Evolutionary conservation across 768 basidiomycete genomes (phyloP), one percentile per base, ranked within the genome.

Genomic region (Termitomyces sp.): DNA sequence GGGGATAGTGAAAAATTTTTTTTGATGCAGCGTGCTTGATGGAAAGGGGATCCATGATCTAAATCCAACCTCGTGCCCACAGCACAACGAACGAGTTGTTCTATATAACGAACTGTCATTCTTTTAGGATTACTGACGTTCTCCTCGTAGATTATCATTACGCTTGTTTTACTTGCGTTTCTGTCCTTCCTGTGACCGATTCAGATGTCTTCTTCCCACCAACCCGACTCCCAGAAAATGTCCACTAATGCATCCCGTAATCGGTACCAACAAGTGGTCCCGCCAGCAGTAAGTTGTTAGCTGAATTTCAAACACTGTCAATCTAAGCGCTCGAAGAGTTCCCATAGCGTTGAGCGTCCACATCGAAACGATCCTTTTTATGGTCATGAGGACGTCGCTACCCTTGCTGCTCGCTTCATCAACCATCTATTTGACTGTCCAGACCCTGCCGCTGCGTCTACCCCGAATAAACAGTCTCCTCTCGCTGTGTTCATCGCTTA

Each of bases 351-450:
- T 6, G 60, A 56, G 34, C 60, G 56, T 42, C 65, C 73, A 62
- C 65, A 69, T 32, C 64, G 78, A 64, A 65, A 69, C 4, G 50
- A 89, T 68, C 84, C 83, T 0, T 88, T 77, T 72, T 89, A 92
- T 60, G 93, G 94, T 43, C 90, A 95, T 71, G 91, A 92, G 71
- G 75, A 77, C 25, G 77, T 86, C 0, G 87, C 93, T 0, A 83
- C 83, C 20, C 74, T 93, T 50, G 86, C 88, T 56, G 86, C 83
- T 0, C 81, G 89, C 0, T 96, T 95, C 70, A 93, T 96, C 25
- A 88, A 88, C 0, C 88, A 92, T 56, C 81, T 95, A 0, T 96
- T 95, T 69, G 86, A 87, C 0, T 96, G 94, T 69, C 94, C 94
- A 2, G 91, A 94, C 63, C 80, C 86, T 34, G 89, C 92, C 11